A percentile compares a stretch with the other conserved stretches of the same genome.
Evolutionary conservation across 768 basidiomycete species (phyloP).

Genomic region (Suillus bovinus): DNA sequence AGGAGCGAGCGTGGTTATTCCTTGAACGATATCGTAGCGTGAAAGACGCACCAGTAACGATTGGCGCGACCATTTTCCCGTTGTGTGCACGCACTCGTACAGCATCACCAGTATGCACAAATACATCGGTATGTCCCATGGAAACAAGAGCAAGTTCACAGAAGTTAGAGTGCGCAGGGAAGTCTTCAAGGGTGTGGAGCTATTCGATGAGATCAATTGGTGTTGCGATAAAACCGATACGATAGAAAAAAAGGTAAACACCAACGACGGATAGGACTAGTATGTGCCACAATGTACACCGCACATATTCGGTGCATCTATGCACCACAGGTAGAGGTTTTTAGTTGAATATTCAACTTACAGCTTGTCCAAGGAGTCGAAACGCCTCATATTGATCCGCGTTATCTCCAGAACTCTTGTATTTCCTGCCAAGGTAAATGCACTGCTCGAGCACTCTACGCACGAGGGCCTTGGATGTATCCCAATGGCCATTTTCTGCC

Average conservation of each 20-base stretch:
- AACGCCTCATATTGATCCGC: slow-evolving; percentile 78
- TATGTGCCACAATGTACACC: neutral
- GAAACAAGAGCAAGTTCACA: slow-evolving; percentile 79
- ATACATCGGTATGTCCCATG: slow-evolving; percentile 76
- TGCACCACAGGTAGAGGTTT: neutral
- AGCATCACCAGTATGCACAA: slow-evolving; percentile 83
- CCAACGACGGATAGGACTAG: neutral
- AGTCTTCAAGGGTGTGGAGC: slow-evolving; percentile 86
- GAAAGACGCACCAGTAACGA: slow-evolving; percentile 63
- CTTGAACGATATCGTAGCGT: neutral
- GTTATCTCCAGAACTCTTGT: slow-evolving; percentile 58
- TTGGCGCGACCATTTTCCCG: slow-evolving; percentile 74
- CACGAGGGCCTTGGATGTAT: slow-evolving; percentile 80
- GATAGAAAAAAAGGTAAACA: neutral
- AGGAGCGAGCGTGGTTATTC: neutral
- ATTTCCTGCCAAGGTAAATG: slow-evolving; percentile 73
- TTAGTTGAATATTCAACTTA: slow-evolving; percentile 34
- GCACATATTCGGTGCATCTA: slow-evolving; percentile 13
- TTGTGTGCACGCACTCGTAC: slow-evolving; percentile 73
- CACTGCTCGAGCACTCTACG: slow-evolving; percentile 74
- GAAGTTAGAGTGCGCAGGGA: slow-evolving; percentile 87
- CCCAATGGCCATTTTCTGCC: slow-evolving; percentile 75
- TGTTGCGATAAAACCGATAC: neutral
- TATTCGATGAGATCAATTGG: slow-evolving; percentile 24
- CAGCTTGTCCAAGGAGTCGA: slow-evolving; percentile 72